Evolutionary conservation across 129 eudicot genomes (phyloP).

Genomic region (Escallonia herrerae): DNA sequence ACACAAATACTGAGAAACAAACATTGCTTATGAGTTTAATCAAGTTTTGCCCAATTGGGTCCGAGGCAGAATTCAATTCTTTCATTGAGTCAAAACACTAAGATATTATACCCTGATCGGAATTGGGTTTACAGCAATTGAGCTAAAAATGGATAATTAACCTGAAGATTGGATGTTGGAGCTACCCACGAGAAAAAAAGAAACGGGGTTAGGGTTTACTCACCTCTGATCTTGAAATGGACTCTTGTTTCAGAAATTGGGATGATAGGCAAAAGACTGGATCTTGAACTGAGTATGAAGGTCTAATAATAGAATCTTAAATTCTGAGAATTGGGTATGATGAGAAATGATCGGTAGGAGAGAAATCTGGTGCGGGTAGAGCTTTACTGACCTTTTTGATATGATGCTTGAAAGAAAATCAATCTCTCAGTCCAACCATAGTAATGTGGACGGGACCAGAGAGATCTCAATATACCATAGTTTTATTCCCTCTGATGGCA

Average conservation of each 20-base stretch:
- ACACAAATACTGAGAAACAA: constrained; percentile 89
- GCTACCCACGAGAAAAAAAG: neutral
- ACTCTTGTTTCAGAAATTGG: neutral
- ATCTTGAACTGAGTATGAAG: neutral
- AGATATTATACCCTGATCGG: neutral
- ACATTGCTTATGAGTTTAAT: constrained; percentile 87
- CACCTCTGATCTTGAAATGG: constrained; percentile 18
- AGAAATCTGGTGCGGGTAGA: neutral
- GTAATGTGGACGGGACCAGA: neutral
- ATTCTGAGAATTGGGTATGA: neutral
- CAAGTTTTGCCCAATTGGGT: constrained; percentile 80
- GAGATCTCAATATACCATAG: too few species aligned
- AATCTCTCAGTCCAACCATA: neutral
- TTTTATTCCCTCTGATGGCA: too few species aligned
- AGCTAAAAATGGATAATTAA: neutral
- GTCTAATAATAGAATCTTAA: too few species aligned
- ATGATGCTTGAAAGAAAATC: too few species aligned
- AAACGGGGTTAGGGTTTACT: neutral
- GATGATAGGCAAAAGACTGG: neutral
- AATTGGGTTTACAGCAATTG: too few species aligned
- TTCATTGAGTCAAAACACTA: constrained; percentile 44
- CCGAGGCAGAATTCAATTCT: constrained; percentile 44
- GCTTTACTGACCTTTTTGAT: neutral
- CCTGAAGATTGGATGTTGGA: constrained; percentile 13
- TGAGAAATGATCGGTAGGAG: neutral